Base-by-base conservation (phyloP, 306 rosid species). In the Cucumis cinereus region DNA sequence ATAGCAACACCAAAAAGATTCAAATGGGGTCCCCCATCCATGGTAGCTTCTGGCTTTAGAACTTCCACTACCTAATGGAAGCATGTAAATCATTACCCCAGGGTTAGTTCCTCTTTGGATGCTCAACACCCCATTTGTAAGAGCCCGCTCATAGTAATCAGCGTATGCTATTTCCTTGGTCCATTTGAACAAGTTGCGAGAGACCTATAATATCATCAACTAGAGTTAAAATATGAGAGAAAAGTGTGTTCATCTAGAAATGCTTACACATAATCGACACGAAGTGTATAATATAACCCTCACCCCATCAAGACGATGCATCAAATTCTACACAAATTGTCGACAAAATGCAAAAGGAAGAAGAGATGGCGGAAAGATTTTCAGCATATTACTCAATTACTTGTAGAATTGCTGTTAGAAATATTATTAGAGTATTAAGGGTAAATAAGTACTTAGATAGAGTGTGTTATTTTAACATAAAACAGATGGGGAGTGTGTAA, bases 101-200 rank as follows among this genome's bases (percentile, higher is more conserved):
- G 98, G 96, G 26, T 91, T 87, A 24, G 91, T 91, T 85, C 98
- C 97, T 85, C 97, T 90, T 83, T 94, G 98, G 77, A 90, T 89
- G 80, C 93, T 13, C 10, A 94, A 86, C 28, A 94, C 91, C 8
- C 97, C 98, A 69, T 94, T 94, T 47, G 97, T 94, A 40, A 91
- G 84, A 75, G 97, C 94, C 16, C 96, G 87, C 82, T 94, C 98
- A 13, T 94, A 94, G 81, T 88, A 94, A 77, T 94, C 98, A 3
- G 95, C 96, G 56, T 94, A 94, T 38, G 89, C 78, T 8, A 83
- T 80, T 83, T 86, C 98, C 82, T 88, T 94, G 59, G 95, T 91
- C 97, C 95, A 94, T 81, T 83, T 91, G 81, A 91, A 91, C 1
- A 91, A 87, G 80, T 84, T 80, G 72, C 98, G 97, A 1, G 97